Evolutionary conservation across 331 rosid species (phyloP), one percentile per base, ranked within the genome.

Genomic region (Quercus tomentella): DNA sequence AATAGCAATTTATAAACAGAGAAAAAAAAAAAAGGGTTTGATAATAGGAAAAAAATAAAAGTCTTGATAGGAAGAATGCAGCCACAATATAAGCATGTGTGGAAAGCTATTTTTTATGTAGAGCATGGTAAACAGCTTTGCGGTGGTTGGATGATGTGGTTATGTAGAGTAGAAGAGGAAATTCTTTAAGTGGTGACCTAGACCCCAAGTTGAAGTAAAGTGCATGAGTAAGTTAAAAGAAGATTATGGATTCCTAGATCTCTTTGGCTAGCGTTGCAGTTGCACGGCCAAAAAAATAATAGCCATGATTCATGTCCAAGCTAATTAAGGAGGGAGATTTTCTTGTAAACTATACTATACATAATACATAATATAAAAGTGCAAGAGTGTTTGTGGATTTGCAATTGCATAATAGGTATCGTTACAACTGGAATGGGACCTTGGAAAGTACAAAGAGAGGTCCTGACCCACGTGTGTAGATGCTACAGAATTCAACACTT

Each of bases 381-480:
- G 73, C 81, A 54, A 71, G 23, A 81, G 89, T 56, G 68, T 81
- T 77, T 66, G 26, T 3, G 52, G 28, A 45, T 30, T 77, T 72
- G 83, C 67, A 55, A 81, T 58, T 57, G 63, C 60, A 62, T 84
- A 14, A 73, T 76, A 45, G 69, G 72, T 72, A 67, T 77, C 76
- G 76, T 83, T 70, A 83, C 88, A 88, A 75, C 83, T 84, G 90
- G 83, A 82, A 56, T 73, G 91, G 87, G 86, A 83, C 84, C 77
- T 87, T 73, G 91, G 87, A 84, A 87, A 51, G 79, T 76, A 76
- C 86, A 85, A 81, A 72, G 85, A 82, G 84, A 81, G 76, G 76
- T 76, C 70, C 77, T 83, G 76, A 77, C 84, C 87, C 85, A 88
- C 91, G 86, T 89, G 97, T 86, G 76, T 49, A 82, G 74, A 77